Evolutionary conservation across 1,284 basidiomycete species (phyloP).

Genomic region (Sporisorium reilianum): DNA sequence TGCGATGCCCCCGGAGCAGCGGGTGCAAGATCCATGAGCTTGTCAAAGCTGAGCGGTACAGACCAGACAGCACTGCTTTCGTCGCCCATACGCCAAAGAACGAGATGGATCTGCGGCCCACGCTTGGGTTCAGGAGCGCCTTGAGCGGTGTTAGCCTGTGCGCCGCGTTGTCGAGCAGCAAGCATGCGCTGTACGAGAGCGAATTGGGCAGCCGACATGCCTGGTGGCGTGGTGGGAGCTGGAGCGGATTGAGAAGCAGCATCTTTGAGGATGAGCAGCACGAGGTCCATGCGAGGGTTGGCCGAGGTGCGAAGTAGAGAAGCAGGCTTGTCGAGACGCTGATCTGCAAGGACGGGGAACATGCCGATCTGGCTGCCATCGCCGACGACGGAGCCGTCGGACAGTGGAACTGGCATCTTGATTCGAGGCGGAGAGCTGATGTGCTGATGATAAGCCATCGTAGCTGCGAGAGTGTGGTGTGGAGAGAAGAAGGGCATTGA

Average conservation of each 20-base stretch:
- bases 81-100: constrained; percentile 48
- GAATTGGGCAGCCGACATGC: constrained; percentile 48
- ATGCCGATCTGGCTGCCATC: constrained; percentile 43
- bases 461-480: background rate
- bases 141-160: constrained; percentile 13
- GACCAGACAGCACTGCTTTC: constrained; percentile 43
- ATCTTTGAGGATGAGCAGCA: constrained; percentile 41
- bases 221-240: constrained; percentile 25
- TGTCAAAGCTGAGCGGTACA: constrained; percentile 29
- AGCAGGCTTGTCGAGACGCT: constrained; percentile 32
- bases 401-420: constrained; percentile 26
- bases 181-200: constrained; percentile 50
- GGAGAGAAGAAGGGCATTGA: background rate
- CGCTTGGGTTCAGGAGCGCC: constrained; percentile 40
- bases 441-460: constrained; percentile 8
- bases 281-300: constrained; percentile 56
- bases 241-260: constrained; percentile 13
- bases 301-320: constrained; percentile 33
- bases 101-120: constrained; percentile 43
- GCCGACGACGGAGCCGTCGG: constrained; percentile 39
- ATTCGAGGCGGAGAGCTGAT: background rate
- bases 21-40: constrained; percentile 26
- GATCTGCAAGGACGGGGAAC: constrained; percentile 41
- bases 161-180: constrained; percentile 42
- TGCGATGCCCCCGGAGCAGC: constrained; percentile 7